Evolutionary conservation across 352 stramenopile genomes (phyloP).

Genomic region (Phytophthora palmivora): DNA sequence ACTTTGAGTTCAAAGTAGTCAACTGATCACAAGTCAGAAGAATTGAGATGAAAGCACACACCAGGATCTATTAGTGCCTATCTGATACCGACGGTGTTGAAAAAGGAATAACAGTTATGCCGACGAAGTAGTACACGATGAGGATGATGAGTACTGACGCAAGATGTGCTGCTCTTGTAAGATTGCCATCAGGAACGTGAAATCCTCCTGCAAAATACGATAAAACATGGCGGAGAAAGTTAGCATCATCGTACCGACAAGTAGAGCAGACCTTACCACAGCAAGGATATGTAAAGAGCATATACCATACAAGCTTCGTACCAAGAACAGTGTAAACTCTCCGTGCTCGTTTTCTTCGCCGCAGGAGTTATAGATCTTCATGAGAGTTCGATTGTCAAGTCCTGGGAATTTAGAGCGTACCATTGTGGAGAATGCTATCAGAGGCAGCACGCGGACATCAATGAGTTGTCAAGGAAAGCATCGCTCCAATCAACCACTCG

Average conservation of each 20-base stretch:
- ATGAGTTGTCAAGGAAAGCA: not conserved
- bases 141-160: conserved; percentile 34
- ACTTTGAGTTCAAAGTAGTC: conserved; percentile 1
- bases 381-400: conserved; percentile 57
- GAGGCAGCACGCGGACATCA: not conserved
- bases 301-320: conserved; percentile 35
- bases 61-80: conserved; percentile 17
- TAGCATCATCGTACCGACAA: not conserved
- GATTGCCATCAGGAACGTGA: conserved; percentile 65
- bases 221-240: conserved; percentile 3
- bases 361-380: conserved; percentile 78
- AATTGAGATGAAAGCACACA: not conserved
- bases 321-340: conserved; percentile 69
- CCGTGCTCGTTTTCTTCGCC: conserved; percentile 86
- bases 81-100: conserved; percentile 9
- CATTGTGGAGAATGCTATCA: conserved; percentile 60
- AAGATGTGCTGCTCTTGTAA: conserved; percentile 65
- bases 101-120: conserved; percentile 25
- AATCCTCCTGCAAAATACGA: conserved; percentile 58
- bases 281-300: conserved; percentile 9
- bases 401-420: conserved; percentile 60
- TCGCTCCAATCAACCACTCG: not conserved
- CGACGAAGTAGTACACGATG: conserved; percentile 29
- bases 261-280: not conserved
- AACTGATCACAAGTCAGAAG: not conserved